Conservation (phyloP, 129 eudicot genomes). For the Tagetes erecta region DNA sequence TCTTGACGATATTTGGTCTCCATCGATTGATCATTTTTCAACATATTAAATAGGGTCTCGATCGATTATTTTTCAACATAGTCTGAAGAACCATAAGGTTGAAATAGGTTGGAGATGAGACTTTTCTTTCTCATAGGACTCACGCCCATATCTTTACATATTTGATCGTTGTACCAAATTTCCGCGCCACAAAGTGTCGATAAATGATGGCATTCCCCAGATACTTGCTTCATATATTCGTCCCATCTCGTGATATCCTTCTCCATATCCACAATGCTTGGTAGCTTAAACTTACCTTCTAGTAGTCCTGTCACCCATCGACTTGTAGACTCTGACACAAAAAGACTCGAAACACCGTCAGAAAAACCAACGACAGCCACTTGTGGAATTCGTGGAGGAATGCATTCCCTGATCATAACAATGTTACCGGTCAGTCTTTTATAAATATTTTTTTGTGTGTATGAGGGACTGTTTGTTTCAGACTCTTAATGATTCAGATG, state of each 20-base stretch:
- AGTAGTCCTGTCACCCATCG: constrained; percentile 55
- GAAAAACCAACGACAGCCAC: constrained; percentile 62
- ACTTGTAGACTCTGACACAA: constrained; percentile 50
- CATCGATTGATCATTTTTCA: neutral
- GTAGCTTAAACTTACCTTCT: constrained; percentile 47
- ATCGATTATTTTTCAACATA: constrained; percentile 30
- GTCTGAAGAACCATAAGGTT: constrained; percentile 51
- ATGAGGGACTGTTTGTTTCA: no score
- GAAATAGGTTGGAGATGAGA: constrained; percentile 40
- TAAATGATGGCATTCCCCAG: constrained; percentile 42
- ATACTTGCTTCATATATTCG: constrained; percentile 38
- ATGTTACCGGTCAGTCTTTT: no score
- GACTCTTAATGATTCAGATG: no score
- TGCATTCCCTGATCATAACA: constrained; percentile 40
- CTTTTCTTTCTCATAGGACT: constrained; percentile 51
- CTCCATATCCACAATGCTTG: constrained; percentile 62
- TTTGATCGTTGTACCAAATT: constrained; percentile 61
- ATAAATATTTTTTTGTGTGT: no score
- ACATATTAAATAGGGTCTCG: constrained; percentile 17
- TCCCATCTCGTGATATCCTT: constrained; percentile 53
- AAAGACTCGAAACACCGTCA: constrained; percentile 48
- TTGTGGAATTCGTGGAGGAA: constrained; percentile 66
- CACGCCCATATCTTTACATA: constrained; percentile 54
- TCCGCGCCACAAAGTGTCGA: constrained; percentile 44
- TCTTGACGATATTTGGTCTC: neutral